Conservation (phyloP, 495 filamentous ascomycete species). For the Annulohypoxylon moriforme region DNA sequence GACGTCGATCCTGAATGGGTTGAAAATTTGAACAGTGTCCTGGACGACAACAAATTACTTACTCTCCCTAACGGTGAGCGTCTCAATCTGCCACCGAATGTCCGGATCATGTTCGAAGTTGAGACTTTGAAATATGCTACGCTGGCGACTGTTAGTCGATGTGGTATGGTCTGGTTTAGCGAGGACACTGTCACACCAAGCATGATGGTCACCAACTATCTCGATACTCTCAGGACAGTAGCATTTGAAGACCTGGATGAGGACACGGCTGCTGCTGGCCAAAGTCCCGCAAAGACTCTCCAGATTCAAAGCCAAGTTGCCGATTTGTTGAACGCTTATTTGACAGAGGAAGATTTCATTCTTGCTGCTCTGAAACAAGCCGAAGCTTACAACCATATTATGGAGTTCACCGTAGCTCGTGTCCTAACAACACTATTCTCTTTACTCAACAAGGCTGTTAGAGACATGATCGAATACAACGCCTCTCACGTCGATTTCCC, state of each 20-base stretch:
- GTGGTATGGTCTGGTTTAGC: constrained; percentile 99
- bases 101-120: constrained; percentile 99
- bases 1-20: constrained; percentile 99
- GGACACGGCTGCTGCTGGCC: constrained; percentile 83
- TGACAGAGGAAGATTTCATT: constrained; percentile 83
- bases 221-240: constrained; percentile 80
- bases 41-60: constrained; percentile 98
- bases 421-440: constrained; percentile 95
- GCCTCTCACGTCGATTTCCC: constrained; percentile 93
- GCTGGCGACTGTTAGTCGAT: constrained; percentile 95
- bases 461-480: constrained; percentile 95
- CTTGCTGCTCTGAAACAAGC: constrained; percentile 79
- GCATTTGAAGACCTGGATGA: constrained; percentile 95
- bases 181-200: constrained; percentile 91
- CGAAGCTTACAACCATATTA: constrained; percentile 88
- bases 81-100: constrained; percentile 90
- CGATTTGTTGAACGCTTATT: constrained; percentile 76
- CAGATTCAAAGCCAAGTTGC: constrained; percentile 81
- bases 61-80: constrained; percentile 98
- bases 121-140: constrained; percentile 99
- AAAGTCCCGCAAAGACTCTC: constrained; percentile 78
- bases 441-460: constrained; percentile 89
- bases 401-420: constrained; percentile 93
- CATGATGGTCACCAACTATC: constrained; percentile 94
- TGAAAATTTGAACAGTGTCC: constrained; percentile 98